Conservation (phyloP, 805 yeast genomes). For the Alloascoidea hylecoeti region DNA sequence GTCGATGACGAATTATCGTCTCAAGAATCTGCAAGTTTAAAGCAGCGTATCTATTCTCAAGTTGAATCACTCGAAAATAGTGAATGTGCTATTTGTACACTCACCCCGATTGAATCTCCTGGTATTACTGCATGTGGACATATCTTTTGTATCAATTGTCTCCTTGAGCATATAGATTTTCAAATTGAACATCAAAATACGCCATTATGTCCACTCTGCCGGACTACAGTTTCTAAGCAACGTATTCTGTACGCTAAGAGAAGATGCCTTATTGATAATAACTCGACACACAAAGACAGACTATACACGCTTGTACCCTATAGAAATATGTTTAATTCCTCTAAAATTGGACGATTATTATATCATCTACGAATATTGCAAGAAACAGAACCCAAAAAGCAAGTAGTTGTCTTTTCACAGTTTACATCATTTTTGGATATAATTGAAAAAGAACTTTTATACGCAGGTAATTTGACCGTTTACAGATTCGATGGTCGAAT, state of each 20-base stretch:
- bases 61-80: slow-evolving; percentile 22
- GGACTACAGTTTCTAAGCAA: slow-evolving; percentile 37
- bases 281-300: not conserved
- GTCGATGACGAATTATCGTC: too few species aligned
- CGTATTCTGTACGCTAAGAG: slow-evolving; percentile 10
- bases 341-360: slow-evolving; percentile 60
- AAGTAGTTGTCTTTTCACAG: slow-evolving; percentile 82
- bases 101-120: slow-evolving; percentile 38
- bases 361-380: slow-evolving; percentile 39
- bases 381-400: slow-evolving; percentile 47
- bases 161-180: slow-evolving; percentile 61
- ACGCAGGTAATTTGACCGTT: slow-evolving; percentile 32
- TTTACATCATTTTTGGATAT: slow-evolving; percentile 74
- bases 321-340: slow-evolving; percentile 31
- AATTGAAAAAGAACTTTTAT: slow-evolving; percentile 45
- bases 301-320: slow-evolving; percentile 11
- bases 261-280: not conserved
- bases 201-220: slow-evolving; percentile 66
- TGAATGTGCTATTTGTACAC: slow-evolving; percentile 82
- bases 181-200: slow-evolving; percentile 32
- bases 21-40: too few species aligned
- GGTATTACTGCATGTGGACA: slow-evolving; percentile 73
- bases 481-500: slow-evolving; percentile 78
- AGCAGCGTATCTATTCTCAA: slow-evolving; percentile 8
- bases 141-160: slow-evolving; percentile 59